Percentiles rank a stretch among this genome's conserved stretches.
phyloP scores from a whole-genome alignment of 1,139 yeast species.

The Pichia sorboxylosa region DNA sequence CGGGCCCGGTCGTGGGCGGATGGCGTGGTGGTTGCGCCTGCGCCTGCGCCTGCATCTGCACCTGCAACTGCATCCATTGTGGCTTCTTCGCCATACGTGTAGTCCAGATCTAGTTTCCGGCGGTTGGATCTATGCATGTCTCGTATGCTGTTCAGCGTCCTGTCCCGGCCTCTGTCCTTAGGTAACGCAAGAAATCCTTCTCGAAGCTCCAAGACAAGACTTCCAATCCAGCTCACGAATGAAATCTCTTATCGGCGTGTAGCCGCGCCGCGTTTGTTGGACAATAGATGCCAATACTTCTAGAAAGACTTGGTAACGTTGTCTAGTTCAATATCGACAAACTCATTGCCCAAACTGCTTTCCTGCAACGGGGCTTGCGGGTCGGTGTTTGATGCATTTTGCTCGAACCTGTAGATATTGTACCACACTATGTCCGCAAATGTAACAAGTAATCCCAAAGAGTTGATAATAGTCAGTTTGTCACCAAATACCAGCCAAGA shows the following conservation, averaged over 20 bases:
- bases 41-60: neutral
- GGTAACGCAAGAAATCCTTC: too few species aligned
- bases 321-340: constrained; percentile 14
- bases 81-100: constrained; percentile 5
- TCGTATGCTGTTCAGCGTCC: too few species aligned
- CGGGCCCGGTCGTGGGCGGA: neutral
- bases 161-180: too few species aligned
- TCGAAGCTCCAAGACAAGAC: too few species aligned
- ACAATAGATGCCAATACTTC: too few species aligned
- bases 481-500: constrained; percentile 72
- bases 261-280: too few species aligned
- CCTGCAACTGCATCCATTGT: neutral
- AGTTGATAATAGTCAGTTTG: constrained; percentile 50
- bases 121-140: too few species aligned
- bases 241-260: too few species aligned
- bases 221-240: too few species aligned
- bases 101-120: constrained; percentile 5
- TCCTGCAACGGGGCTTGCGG: constrained; percentile 4
- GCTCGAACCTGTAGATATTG: constrained; percentile 47
- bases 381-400: constrained; percentile 12
- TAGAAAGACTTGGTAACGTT: constrained; percentile 4
- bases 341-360: constrained; percentile 8
- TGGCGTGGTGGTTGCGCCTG: too few species aligned
- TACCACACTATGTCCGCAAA: constrained; percentile 72
- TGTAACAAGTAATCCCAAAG: constrained; percentile 69